Evolutionary conservation across 306 rosid genomes (phyloP).

Genomic region (Vigna hirtella): DNA sequence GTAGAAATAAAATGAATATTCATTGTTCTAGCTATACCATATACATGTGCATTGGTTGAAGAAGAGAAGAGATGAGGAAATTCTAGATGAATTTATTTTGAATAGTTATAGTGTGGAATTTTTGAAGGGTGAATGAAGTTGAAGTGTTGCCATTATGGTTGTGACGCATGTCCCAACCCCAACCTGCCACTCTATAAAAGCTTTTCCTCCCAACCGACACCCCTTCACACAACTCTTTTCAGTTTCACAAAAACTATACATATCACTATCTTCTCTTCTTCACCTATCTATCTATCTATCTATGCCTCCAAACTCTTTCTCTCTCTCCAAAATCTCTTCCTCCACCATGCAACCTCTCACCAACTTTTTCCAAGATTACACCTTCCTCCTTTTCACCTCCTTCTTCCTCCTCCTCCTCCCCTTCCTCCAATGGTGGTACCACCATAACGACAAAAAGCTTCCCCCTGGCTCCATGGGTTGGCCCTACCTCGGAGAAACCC

Average conservation of each 20-base stretch:
- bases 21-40: no score
- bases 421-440: conserved; percentile 58
- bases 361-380: neutral
- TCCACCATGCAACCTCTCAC: conserved; percentile 55
- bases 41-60: neutral
- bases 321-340: conserved; percentile 4
- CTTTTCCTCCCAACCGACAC: conserved; percentile 19
- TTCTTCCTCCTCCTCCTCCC: conserved; percentile 40
- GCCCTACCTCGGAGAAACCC: conserved; percentile 89
- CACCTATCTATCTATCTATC: no score
- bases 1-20: no score
- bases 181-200: conserved; percentile 53
- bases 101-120: neutral
- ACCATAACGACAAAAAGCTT: conserved; percentile 49
- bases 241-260: neutral
- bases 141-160: conserved; percentile 47
- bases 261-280: conserved; percentile 2
- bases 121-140: neutral
- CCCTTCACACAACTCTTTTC: neutral
- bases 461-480: conserved; percentile 98
- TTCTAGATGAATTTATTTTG: neutral
- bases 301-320: neutral
- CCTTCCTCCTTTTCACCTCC: conserved; percentile 24
- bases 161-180: conserved; percentile 58
- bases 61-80: neutral